phyloP scores from a whole-genome alignment of 148 eudicot species.

The Rhododendron molle region DNA sequence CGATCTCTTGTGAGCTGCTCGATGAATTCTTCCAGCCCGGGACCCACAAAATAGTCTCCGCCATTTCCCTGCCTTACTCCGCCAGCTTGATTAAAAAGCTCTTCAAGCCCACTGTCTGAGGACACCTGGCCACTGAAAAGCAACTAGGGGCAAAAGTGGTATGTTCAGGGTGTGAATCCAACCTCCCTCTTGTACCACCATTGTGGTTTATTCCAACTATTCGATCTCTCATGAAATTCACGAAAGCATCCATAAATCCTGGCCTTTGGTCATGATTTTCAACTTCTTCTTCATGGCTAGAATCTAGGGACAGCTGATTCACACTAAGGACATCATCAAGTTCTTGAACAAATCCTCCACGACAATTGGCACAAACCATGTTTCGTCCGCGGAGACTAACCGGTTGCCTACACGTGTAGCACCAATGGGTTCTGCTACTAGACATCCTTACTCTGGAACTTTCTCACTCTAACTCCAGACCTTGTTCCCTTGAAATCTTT shows the following conservation, averaged over 20 bases:
- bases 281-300: conserved; percentile 1
- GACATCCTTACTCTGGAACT: conserved; percentile 21
- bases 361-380: conserved; percentile 29
- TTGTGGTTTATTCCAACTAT: conserved; percentile 12
- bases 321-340: conserved; percentile 22
- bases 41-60: conserved; percentile 46
- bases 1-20: conserved; percentile 29
- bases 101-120: conserved; percentile 28
- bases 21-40: conserved; percentile 45
- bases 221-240: conserved; percentile 35
- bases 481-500: not conserved
- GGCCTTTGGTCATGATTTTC: conserved; percentile 25
- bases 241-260: conserved; percentile 32
- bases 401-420: conserved; percentile 38
- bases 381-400: conserved; percentile 27
- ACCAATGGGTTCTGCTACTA: conserved; percentile 39
- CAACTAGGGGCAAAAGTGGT: conserved; percentile 29
- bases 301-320: conserved; percentile 9
- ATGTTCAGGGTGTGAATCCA: conserved; percentile 13
- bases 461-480: not conserved
- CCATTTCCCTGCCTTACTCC: conserved; percentile 40
- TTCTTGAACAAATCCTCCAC: conserved; percentile 44
- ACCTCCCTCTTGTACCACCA: conserved; percentile 16
- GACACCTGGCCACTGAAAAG: conserved; percentile 46
- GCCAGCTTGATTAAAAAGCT: conserved; percentile 35